Percentiles rank a stretch among this genome's conserved stretches.
Conservation (phyloP, 2,329 filamentous ascomycete species). For the Gnomoniopsis sp. region DNA sequence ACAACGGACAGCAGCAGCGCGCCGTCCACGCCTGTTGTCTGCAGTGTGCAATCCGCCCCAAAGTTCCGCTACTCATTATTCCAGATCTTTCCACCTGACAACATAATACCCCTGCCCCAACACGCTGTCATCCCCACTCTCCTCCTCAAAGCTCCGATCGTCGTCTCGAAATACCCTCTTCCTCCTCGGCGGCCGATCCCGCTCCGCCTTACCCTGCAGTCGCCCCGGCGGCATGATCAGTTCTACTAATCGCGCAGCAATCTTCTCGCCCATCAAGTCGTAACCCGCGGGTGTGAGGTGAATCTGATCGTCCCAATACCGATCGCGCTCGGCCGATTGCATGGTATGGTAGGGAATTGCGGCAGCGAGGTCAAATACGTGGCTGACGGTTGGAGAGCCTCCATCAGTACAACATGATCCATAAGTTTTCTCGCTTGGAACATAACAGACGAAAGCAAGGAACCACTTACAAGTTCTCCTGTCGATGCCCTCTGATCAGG, state of each 20-base stretch:
- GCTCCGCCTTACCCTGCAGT: conserved; percentile 32
- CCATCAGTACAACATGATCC: background rate
- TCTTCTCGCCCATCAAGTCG: conserved; percentile 56
- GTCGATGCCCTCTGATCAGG: conserved; percentile 42
- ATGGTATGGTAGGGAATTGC: conserved; percentile 53
- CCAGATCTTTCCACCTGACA: conserved; percentile 49
- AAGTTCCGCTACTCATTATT: conserved; percentile 30
- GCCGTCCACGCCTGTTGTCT: background rate
- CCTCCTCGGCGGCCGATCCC: conserved; percentile 20
- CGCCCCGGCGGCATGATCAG: conserved; percentile 34
- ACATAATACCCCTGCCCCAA: conserved; percentile 53
- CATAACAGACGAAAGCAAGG: too few relatives aligned
- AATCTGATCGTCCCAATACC: conserved; percentile 59
- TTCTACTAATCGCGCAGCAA: conserved; percentile 50
- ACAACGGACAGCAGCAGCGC: background rate
- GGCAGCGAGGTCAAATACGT: conserved; percentile 53
- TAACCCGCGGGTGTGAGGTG: conserved; percentile 59
- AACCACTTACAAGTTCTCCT: conserved; percentile 46
- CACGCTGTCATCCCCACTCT: conserved; percentile 41
- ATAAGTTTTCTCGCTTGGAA: too few relatives aligned
- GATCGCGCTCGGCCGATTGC: conserved; percentile 38
- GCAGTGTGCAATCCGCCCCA: background rate
- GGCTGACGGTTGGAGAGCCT: conserved; percentile 31
- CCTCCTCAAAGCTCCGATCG: conserved; percentile 46
- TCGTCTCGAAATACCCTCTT: conserved; percentile 32